Percentiles rank a stretch among this genome's conserved stretches.
Evolutionary conservation across 2,329 filamentous ascomycete species (phyloP).

Genomic region (Trichoderma atroviride): DNA sequence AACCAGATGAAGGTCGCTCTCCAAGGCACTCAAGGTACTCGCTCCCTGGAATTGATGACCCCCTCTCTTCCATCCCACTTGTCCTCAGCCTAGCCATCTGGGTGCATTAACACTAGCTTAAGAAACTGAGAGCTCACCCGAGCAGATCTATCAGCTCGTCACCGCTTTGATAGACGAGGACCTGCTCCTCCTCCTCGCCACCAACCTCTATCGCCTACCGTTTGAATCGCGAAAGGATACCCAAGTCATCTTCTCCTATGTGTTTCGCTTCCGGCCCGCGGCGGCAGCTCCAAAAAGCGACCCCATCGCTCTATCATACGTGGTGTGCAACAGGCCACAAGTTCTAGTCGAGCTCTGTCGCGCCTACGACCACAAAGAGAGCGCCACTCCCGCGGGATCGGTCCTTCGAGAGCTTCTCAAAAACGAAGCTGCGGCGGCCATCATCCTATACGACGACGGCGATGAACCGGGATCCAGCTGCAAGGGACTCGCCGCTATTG

Average conservation of each 20-base stretch:
- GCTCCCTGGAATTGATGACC: slow-evolving; percentile 1
- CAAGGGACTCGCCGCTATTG: slow-evolving; percentile 77
- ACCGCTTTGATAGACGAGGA: slow-evolving; percentile 86
- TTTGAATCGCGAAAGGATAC: slow-evolving; percentile 97
- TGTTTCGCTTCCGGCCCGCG: slow-evolving; percentile 83
- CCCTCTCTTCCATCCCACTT: slow-evolving; percentile 4
- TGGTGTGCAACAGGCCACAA: slow-evolving; percentile 82
- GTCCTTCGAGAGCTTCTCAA: slow-evolving; percentile 87
- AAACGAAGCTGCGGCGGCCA: slow-evolving; percentile 84
- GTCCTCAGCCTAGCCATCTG: slow-evolving; percentile 15
- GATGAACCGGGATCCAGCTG: slow-evolving; percentile 68
- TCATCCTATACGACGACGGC: slow-evolving; percentile 91
- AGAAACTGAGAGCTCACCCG: slow-evolving; percentile 86
- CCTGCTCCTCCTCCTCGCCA: slow-evolving; percentile 80
- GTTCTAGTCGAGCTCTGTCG: slow-evolving; percentile 86
- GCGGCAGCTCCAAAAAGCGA: slow-evolving; percentile 69
- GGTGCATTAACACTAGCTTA: slow-evolving; percentile 24
- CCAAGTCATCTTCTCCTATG: slow-evolving; percentile 93
- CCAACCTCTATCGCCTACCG: slow-evolving; percentile 79
- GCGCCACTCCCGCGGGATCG: slow-evolving; percentile 86
- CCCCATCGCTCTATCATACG: slow-evolving; percentile 83
- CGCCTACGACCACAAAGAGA: slow-evolving; percentile 88
- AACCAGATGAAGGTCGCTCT: slow-evolving; percentile 90
- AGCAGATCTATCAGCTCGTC: slow-evolving; percentile 85
- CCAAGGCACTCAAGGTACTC: slow-evolving; percentile 87